Evolutionary conservation across 768 basidiomycete species (phyloP).

Genomic region (Mycena vitilis): DNA sequence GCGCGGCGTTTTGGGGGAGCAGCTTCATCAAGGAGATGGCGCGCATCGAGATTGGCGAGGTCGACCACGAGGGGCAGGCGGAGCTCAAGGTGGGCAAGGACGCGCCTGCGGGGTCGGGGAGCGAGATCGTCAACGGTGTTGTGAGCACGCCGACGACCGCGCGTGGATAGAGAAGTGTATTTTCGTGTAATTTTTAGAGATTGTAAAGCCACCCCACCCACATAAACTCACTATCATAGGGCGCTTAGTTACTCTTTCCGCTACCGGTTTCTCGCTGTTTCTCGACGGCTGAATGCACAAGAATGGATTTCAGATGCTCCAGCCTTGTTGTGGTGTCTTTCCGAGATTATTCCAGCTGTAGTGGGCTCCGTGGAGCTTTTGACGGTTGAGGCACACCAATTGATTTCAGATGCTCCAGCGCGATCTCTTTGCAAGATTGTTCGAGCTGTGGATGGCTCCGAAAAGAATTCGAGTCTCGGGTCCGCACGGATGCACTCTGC

Average conservation of each 20-base stretch:
- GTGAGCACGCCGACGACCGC: slow-evolving; percentile 29
- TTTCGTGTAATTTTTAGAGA: slow-evolving; percentile 32
- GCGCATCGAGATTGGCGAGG: slow-evolving; percentile 60
- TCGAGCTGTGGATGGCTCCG: too few relatives aligned
- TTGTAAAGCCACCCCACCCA: neutral
- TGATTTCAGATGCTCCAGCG: too few relatives aligned
- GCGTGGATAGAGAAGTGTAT: slow-evolving; percentile 28
- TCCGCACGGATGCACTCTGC: too few relatives aligned
- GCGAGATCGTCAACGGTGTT: slow-evolving; percentile 53
- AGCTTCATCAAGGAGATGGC: slow-evolving; percentile 91
- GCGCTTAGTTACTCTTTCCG: slow-evolving; percentile 1
- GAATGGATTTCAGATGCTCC: too few relatives aligned
- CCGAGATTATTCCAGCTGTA: too few relatives aligned
- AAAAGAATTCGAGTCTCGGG: too few relatives aligned
- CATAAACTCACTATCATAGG: neutral
- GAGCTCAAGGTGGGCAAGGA: slow-evolving; percentile 49
- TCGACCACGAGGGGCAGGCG: slow-evolving; percentile 50
- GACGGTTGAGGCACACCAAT: neutral
- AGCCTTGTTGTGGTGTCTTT: too few relatives aligned
- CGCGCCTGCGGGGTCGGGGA: slow-evolving; percentile 48
- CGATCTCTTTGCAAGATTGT: too few relatives aligned
- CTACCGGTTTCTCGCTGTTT: neutral
- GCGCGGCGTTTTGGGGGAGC: slow-evolving; percentile 91
- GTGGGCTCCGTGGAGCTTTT: too few relatives aligned
- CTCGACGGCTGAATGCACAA: neutral